phyloP scores from a whole-genome alignment of 176 grass and related monocot species.

The Aechmea fasciata region DNA sequence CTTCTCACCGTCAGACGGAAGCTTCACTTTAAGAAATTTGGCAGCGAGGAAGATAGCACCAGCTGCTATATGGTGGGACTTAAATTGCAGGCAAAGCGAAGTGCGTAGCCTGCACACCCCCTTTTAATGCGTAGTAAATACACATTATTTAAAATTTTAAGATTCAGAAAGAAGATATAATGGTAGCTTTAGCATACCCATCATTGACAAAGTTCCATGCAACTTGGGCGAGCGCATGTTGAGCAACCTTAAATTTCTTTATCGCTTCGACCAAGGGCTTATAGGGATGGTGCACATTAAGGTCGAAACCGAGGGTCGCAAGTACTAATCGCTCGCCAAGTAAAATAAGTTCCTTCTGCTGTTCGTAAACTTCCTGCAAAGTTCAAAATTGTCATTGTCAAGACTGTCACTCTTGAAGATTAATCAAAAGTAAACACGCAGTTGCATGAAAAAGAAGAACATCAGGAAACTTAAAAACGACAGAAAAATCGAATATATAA shows the following conservation, averaged over 20 bases:
- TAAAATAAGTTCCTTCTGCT: constrained; percentile 95
- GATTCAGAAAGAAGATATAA: constrained; percentile 33
- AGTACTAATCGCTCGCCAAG: constrained; percentile 74
- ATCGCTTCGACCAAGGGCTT: constrained; percentile 90
- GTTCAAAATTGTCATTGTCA: background rate
- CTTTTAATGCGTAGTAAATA: constrained; percentile 57
- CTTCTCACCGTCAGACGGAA: constrained; percentile 88
- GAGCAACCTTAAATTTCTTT: constrained; percentile 79
- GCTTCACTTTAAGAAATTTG: constrained; percentile 96
- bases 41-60: constrained; percentile 93
- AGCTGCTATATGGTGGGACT: constrained; percentile 92
- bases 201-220: constrained; percentile 99
- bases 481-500: too few species aligned
- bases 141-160: constrained; percentile 34
- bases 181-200: constrained; percentile 73
- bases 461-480: too few species aligned
- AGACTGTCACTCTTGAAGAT: too few species aligned
- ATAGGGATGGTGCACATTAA: constrained; percentile 85
- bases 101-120: constrained; percentile 87
- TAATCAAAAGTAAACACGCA: too few species aligned
- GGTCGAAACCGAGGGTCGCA: constrained; percentile 75
- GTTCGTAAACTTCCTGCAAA: constrained; percentile 84
- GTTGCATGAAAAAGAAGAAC: too few species aligned
- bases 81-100: constrained; percentile 92
- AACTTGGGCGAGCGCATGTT: constrained; percentile 95